phyloP scores from a whole-genome alignment of 2,329 filamentous ascomycete species.

The Sporothrix pseudoabietina region DNA sequence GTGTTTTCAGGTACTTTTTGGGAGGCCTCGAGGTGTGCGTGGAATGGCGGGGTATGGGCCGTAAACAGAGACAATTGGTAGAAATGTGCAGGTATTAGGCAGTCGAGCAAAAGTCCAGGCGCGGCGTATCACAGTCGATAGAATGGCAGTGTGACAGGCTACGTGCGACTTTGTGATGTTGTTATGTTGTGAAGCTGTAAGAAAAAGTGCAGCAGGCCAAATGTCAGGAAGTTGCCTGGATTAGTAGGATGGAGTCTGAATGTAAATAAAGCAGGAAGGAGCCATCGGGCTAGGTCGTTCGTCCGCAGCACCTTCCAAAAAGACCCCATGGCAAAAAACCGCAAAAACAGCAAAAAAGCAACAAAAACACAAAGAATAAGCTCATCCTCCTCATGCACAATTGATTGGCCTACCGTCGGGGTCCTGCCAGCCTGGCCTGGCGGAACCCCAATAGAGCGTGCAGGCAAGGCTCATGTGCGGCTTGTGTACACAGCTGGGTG shows the following conservation, averaged over 20 bases:
- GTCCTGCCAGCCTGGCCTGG: constrained; percentile 18
- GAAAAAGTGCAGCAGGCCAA: constrained; percentile 1
- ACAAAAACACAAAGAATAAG: constrained; percentile 7
- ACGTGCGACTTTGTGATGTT: constrained; percentile 1
- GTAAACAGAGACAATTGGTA: neutral
- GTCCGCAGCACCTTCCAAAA: neutral
- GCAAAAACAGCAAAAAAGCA: neutral
- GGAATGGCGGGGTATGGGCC: constrained; percentile 14
- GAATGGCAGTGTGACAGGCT: constrained; percentile 11
- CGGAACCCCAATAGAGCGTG: constrained; percentile 2
- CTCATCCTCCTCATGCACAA: constrained; percentile 21
- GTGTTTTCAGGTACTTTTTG: neutral
- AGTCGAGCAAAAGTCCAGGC: neutral
- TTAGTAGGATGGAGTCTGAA: constrained; percentile 14
- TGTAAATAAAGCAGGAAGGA: constrained; percentile 24
- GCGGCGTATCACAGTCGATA: neutral
- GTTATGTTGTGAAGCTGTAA: constrained; percentile 15
- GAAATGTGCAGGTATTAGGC: neutral
- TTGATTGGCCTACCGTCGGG: constrained; percentile 26
- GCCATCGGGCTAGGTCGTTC: constrained; percentile 15
- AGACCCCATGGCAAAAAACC: neutral
- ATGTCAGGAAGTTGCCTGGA: neutral
- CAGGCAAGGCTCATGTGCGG: neutral
- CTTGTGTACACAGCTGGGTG: constrained; percentile 23
- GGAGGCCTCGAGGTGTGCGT: constrained; percentile 2